phyloP scores from a whole-genome alignment of 345 rosid species.

The Microcos paniculata region DNA sequence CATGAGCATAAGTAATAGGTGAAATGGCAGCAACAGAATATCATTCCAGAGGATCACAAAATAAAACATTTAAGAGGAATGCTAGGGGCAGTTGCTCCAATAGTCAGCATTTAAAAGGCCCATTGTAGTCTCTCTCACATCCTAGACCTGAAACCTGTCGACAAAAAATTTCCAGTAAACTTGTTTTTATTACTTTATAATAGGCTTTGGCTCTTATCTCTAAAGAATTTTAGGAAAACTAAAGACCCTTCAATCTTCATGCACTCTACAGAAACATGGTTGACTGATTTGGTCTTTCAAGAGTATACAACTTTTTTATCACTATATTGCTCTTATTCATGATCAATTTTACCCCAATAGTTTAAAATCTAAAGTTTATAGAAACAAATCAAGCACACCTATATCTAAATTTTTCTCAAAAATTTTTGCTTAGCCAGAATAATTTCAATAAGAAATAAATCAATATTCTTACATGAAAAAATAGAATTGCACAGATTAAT shows the following conservation, averaged over 20 bases:
- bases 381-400: not conserved
- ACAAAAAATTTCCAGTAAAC: not conserved
- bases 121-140: not conserved
- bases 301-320: not conserved
- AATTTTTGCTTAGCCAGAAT: not conserved
- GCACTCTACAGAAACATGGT: not conserved
- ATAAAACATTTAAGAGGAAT: not conserved
- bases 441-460: not conserved
- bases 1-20: not conserved
- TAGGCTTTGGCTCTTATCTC: not conserved
- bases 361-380: not conserved
- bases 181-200: not conserved
- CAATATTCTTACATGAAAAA: too few relatives aligned
- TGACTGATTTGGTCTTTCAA: not conserved
- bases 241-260: not conserved
- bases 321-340: slow-evolving; percentile 1
- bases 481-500: not conserved
- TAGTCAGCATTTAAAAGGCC: not conserved
- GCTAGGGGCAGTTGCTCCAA: not conserved
- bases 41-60: not conserved
- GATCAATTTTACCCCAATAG: not conserved
- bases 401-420: not conserved
- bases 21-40: not conserved
- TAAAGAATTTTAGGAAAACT: not conserved
- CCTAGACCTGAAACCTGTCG: not conserved